Evolutionary conservation across 2,329 filamentous ascomycete species (phyloP), one percentile per base, ranked within the genome.

Genomic region (Trichoderma pleuroti): DNA sequence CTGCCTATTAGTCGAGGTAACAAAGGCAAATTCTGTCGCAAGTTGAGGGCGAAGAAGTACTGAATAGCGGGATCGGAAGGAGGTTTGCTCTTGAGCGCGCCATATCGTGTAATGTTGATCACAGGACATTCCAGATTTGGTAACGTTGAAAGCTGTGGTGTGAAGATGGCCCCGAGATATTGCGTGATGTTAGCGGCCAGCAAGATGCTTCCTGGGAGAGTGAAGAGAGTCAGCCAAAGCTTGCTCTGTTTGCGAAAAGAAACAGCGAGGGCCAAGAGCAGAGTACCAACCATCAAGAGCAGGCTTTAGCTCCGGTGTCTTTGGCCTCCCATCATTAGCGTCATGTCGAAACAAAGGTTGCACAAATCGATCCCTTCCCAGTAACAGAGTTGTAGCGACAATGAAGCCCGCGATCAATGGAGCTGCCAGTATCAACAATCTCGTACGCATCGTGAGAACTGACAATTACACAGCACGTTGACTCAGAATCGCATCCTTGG

Each of bases 1-100:
- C 83, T 84, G 16, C 85, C 83, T 26, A 88, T 61, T 1, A 74
- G 39, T 7, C 82, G 81, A 5, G 85, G 83, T 18, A 88, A 80
- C 1, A 87, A 72, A 3, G 76, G 70, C 4, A 80, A 73, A 71
- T 79, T 80, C 72, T 87, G 77, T 56, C 83, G 80, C 21, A 88
- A 77, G 73, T 88, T 80, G 24, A 88, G 77, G 1, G 86, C 85
- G 70, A 88, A 86, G 76, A 85, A 84, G 75, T 84, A 86, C 36
- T 74, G 74, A 24, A 72, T 66, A 26, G 70, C 70, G 32, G 62
- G 21, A 21, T 64, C 21, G 9, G 59, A 14, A 18, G 39, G 12
- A 21, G 18, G 1, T 28, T 16, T 5, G 71, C 36, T 24, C 62
- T 73, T 57, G 5, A 79, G 74, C 49, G 74, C 70, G 11, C 70